Evolutionary conservation across 495 filamentous ascomycete species (phyloP).

Genomic region (Aspergillus nanangensis): DNA sequence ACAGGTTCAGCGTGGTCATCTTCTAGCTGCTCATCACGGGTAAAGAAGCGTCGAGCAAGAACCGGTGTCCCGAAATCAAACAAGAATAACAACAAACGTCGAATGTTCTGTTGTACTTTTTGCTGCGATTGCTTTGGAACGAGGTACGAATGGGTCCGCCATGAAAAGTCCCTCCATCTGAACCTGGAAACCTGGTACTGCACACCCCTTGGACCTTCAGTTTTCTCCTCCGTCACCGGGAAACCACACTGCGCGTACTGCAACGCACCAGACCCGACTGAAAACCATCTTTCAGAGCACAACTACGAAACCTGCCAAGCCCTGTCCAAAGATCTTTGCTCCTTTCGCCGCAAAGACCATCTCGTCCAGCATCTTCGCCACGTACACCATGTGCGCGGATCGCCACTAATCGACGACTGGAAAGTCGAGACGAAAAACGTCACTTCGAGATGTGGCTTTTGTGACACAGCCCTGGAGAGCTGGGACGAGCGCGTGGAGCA

Average conservation of each 20-base stretch:
- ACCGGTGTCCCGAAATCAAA: too few species aligned
- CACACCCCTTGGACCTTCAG: conserved; percentile 49
- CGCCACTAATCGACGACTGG: conserved; percentile 62
- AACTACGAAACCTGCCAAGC: conserved; percentile 62
- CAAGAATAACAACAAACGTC: conserved; percentile 1
- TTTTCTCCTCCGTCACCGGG: conserved; percentile 46
- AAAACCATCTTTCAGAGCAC: conserved; percentile 29
- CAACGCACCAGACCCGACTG: conserved; percentile 11
- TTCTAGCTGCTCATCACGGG: too few species aligned
- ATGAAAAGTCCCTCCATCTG: conserved; percentile 78
- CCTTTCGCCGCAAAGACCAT: conserved; percentile 82
- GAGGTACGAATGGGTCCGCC: conserved; percentile 78
- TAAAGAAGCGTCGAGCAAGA: too few species aligned
- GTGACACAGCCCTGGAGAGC: conserved; percentile 50
- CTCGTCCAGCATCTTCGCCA: conserved; percentile 71
- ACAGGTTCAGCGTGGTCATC: too few species aligned
- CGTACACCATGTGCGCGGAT: conserved; percentile 60
- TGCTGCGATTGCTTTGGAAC: conserved; percentile 74
- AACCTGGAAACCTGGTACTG: conserved; percentile 74
- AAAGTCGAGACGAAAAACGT: conserved; percentile 54
- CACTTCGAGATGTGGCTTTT: conserved; percentile 64
- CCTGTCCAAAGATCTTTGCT: conserved; percentile 43
- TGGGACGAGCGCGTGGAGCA: conserved; percentile 60
- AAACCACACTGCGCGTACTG: conserved; percentile 30
- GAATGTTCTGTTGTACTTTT: conserved; percentile 58